Base-by-base conservation (phyloP, 2,329 filamentous ascomycete species). In the Pseudopyricularia cyperi region DNA sequence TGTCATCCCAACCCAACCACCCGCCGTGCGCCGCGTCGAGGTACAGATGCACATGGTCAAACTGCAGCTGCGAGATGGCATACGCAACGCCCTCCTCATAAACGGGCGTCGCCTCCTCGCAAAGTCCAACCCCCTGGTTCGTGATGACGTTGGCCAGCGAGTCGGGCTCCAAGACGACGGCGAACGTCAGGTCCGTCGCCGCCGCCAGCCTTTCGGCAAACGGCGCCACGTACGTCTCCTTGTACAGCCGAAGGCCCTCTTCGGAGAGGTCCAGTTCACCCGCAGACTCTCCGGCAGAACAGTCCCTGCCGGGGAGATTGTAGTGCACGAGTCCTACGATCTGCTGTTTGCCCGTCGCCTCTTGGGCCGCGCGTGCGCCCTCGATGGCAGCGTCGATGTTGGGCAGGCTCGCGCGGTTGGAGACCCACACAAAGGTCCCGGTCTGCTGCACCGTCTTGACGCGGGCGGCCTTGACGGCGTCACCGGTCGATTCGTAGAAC, bases 241-340 rank as follows among this genome's bases (percentile, higher is more conserved):
- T 69, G 61, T 72, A 72, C 22, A 62, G 56, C 55, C 66, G 59
- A 12, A 70, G 55, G 4, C 70, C 70, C 51, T 65, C 60, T 15
- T 70, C 54, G 17, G 51, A 60, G 49, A 62, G 62, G 39, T 57
- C 58, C 19, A 72, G 64, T 57, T 72, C 70, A n/a, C 70, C 69
- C 0, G 65, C 63, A 14, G 63, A 66, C 56, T 70, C 67, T 26
- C 68, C 69, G 5, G 66, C 68, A n/a, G 64, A 65, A 62, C 70
- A 73, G 60, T 73, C 71, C 3, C 71, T 59, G 54, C 71, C 69
- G 7, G 69, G 69, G 1, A 73, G 62, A 56, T 73, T 67, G 59
- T 73, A 73, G 5, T 72, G 60, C 15, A 73, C 68, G 22, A 73
- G 58, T 7, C 69, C 67, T 5, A 73, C 61, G 47, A 72, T 67